Conservation (phyloP, 192 early-diverging fungal genomes). For the Phycomyces nitens region DNA sequence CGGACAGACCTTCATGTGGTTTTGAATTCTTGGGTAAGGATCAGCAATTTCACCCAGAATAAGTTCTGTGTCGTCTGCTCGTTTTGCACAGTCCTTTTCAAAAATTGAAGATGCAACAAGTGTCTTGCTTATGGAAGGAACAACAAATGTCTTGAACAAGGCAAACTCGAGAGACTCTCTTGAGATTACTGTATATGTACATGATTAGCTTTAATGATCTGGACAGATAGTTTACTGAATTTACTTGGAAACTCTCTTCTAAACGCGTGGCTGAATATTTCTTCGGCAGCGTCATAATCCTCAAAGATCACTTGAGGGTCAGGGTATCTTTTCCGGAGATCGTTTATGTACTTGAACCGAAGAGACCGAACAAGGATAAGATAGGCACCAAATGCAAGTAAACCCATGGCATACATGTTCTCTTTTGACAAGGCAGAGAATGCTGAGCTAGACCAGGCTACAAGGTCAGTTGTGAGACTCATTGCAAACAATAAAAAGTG, state of each 20-base stretch:
- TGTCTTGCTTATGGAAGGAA: conserved; percentile 42
- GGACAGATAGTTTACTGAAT: background rate
- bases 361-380: conserved; percentile 24
- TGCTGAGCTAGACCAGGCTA: no score
- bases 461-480: no score
- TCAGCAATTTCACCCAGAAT: conserved; percentile 37
- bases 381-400: background rate
- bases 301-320: conserved; percentile 37
- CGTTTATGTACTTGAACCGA: conserved; percentile 33
- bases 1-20: conserved; percentile 3
- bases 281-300: conserved; percentile 22
- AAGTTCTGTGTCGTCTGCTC: conserved; percentile 37
- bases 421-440: no score
- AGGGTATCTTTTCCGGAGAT: conserved; percentile 33
- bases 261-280: conserved; percentile 18
- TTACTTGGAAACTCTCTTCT: conserved; percentile 38
- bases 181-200: conserved; percentile 10
- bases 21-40: conserved; percentile 22
- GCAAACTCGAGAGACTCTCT: conserved; percentile 34
- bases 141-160: conserved; percentile 40
- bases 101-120: conserved; percentile 34
- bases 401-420: no score
- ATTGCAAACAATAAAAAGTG: no score
- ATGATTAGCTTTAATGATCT: background rate
- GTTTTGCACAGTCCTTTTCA: conserved; percentile 10